Evolutionary conservation across 2,329 filamentous ascomycete genomes (phyloP), one percentile per base, ranked within the genome.

Genomic region (Scytalidium lignicola): DNA sequence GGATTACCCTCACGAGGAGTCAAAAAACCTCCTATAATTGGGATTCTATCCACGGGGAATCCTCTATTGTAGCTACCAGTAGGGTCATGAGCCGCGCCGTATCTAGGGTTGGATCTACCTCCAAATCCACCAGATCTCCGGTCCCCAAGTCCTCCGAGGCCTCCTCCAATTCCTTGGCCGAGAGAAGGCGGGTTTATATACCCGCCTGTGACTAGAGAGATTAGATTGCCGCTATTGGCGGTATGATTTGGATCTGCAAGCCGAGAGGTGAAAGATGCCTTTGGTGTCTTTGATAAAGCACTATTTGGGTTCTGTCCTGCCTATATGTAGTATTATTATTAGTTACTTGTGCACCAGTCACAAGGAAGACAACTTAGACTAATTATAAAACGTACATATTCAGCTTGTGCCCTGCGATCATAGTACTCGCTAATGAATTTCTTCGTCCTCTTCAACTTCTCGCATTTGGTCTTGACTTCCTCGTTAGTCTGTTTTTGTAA

Each of bases 231-330:
- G 21, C 68, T 74, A 55, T 70, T 73, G 40, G 70, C 72, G 1
- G 74, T 69, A 53, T 78, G 71, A 46, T 68, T 73, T 0, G 76
- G 75, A 51, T 80, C 74, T 10, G 70, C 68, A 55, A 72, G 75
- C 22, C 72, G 66, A 2, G 72, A 76, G 1, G 65, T 63, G 54
- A 77, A 76, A 17, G 63, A 60, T 6, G 48, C 42, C 28, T 48
- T 45, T 1, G 50, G 52, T 15, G 29, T 41, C 22, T 46, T 20
- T 19, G 41, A 39, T 18, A 55, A 37, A 8, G 48, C 26, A 26
- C 50, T 50, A 3, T 51, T 41, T 32, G 50, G 50, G 17, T 50
- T 26, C 21, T 52, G n/a, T 13, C 41, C 45, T 9, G 40, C 46
- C 51, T 54, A n/a, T 42, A 6, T 26, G 23, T 26, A 10, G 21